These are phyloP conservation scores for Hortaea sp. DNA, from an alignment of 2,329 filamentous ascomycete genomes.

Conservation along the genomic window DNA sequence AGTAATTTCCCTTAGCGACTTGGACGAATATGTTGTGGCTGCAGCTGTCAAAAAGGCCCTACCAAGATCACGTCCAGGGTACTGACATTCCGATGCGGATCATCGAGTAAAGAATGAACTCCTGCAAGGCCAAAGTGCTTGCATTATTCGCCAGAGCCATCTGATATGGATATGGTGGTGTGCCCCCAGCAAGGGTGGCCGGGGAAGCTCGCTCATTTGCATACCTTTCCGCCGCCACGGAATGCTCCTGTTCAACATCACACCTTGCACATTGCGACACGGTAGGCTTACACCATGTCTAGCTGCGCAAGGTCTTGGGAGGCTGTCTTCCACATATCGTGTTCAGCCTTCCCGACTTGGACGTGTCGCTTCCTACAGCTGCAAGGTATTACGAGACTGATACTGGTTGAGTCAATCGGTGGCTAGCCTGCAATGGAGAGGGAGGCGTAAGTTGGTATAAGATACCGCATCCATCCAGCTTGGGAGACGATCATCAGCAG, in stretches of 20 bases:
- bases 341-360: constrained; percentile 14
- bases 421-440: constrained; percentile 8
- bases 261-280: not conserved
- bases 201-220: constrained; percentile 20
- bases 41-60: not conserved
- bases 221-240: constrained; percentile 17
- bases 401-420: constrained; percentile 5
- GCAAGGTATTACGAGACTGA: constrained; percentile 18
- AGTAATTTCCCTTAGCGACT: no score
- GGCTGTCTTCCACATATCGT: constrained; percentile 15
- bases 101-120: constrained; percentile 11
- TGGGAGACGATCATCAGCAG: constrained; percentile 5
- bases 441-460: constrained; percentile 13
- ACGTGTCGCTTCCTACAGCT: constrained; percentile 6
- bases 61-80: not conserved
- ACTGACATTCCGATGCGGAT: constrained; percentile 13
- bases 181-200: constrained; percentile 17
- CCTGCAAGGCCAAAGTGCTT: constrained; percentile 11
- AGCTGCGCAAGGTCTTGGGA: constrained; percentile 8
- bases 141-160: not conserved
- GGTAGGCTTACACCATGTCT: constrained; percentile 9
- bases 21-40: not conserved
- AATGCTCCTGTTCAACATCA: constrained; percentile 16
- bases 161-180: not conserved
- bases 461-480: constrained; percentile 6